Evolutionary conservation across 2,329 filamentous ascomycete genomes (phyloP), one percentile per base, ranked within the genome.

Genomic region (Pseudogymnoascus sp.): DNA sequence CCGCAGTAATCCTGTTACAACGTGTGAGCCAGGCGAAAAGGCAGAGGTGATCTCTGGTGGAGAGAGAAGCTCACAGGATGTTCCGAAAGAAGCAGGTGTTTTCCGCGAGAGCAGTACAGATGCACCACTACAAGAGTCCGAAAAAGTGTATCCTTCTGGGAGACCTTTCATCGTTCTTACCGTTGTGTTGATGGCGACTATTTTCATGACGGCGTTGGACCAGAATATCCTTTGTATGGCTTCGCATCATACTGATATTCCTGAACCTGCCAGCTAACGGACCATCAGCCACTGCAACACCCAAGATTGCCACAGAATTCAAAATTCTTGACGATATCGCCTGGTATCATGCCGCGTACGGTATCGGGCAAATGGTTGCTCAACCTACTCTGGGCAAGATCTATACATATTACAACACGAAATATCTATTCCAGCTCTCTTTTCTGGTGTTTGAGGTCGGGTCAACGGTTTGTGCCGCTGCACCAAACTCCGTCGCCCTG

Each of bases 211-310:
- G 38, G 38, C 38, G 38, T 42, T 42, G 38, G 38, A 42, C 38
- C 38, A 42, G 38, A 42, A 42, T 42, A 42, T 42, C 38, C 38
- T 42, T 42, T 42, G 38, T 42, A 42, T 42, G 38, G 33, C 61
- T 66, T 21, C 60, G 53, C 19, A 63, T 66, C 33, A 63, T 66
- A 36, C 63, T 66, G 57, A 64, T 65, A 13, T 62, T 62, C 10
- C 64, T 66, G n/a, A 64, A 67, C 66, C 67, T 73, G 76, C 82
- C 80, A 35, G 82, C 82, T 63, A 76, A 82, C 17, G 17, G 38
- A 21, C 38, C 38, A 42, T 42, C 38, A 42, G 78, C 59, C 59
- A 40, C 31, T 35, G 67, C 67, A 11, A 68, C 67, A 31, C 67
- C 67, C 11, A 65, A 64, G 57, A 68, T 68, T 63, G 65, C 66